These are phyloP conservation scores for Trichoderma sp. DNA, from an alignment of 2,329 filamentous ascomycete species.

Conservation along the genomic window DNA sequence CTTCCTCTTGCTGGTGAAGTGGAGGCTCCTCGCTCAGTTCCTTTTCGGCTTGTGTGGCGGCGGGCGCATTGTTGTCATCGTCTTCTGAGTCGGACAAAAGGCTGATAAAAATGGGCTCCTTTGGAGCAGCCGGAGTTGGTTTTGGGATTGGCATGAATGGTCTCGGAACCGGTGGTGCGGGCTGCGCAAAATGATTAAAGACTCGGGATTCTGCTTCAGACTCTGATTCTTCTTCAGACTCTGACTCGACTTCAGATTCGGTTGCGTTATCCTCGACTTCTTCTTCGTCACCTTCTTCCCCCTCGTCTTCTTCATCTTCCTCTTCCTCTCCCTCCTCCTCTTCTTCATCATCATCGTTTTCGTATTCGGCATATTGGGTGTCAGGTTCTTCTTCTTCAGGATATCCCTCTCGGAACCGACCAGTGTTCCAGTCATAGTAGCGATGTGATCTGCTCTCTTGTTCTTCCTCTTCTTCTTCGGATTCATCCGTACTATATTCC, in stretches of 20 bases:
- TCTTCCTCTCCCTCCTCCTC: not conserved
- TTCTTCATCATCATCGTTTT: not conserved
- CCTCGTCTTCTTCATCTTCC: not conserved
- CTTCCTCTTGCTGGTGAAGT: slow-evolving; percentile 1
- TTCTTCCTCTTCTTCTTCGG: not conserved
- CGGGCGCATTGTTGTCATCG: slow-evolving; percentile 36
- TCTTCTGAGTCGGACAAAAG: slow-evolving; percentile 51
- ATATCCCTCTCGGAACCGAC: not conserved
- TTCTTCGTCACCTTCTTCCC: not conserved
- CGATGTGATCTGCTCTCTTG: not conserved
- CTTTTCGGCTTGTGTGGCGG: not conserved
- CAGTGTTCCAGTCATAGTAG: slow-evolving; percentile 3
- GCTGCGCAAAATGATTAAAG: slow-evolving; percentile 10
- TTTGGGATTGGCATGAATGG: slow-evolving; percentile 11
- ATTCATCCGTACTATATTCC: slow-evolving; percentile 3
- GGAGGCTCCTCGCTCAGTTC: not conserved
- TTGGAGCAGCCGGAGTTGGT: slow-evolving; percentile 26
- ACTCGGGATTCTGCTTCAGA: slow-evolving; percentile 25
- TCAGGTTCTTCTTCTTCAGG: not conserved
- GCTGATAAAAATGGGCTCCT: slow-evolving; percentile 47
- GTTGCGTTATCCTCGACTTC: not conserved
- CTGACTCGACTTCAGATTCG: slow-evolving; percentile 33
- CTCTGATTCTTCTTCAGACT: slow-evolving; percentile 33
- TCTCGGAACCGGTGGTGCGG: not conserved
- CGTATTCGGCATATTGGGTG: not conserved